Conservation (phyloP, 2,329 filamentous ascomycete species). For the Ophiostoma sp. region DNA sequence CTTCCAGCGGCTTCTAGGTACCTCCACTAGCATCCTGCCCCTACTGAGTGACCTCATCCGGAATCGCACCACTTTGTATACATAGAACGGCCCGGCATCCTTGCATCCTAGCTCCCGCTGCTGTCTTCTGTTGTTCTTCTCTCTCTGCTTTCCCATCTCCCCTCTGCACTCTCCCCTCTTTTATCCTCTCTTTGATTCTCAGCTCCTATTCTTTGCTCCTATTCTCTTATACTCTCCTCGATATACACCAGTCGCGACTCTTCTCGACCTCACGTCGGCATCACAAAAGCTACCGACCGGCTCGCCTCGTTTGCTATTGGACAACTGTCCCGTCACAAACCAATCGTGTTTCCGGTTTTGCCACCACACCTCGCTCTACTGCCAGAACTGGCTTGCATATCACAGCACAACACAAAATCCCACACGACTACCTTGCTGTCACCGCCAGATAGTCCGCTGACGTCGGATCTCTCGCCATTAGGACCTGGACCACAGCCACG, state of each 20-base stretch:
- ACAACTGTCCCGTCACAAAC: not conserved
- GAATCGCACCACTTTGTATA: slow-evolving; percentile 25
- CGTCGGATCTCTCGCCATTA: not conserved
- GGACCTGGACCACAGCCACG: not conserved
- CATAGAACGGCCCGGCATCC: slow-evolving; percentile 15
- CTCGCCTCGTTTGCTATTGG: slow-evolving; percentile 7
- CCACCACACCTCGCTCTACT: slow-evolving; percentile 19
- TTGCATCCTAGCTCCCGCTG: slow-evolving; percentile 23
- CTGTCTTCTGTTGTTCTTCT: not conserved
- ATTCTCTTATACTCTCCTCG: not conserved
- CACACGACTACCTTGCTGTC: slow-evolving; percentile 11
- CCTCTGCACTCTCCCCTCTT: not conserved
- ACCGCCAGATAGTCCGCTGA: slow-evolving; percentile 12
- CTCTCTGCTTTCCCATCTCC: not conserved
- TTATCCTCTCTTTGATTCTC: not conserved
- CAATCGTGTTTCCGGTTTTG: slow-evolving; percentile 12
- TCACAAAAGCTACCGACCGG: not conserved
- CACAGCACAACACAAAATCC: not conserved
- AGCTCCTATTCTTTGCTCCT: not conserved
- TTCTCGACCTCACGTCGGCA: not conserved
- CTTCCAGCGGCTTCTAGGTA: slow-evolving; percentile 26
- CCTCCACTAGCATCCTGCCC: slow-evolving; percentile 2
- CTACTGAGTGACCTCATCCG: not conserved
- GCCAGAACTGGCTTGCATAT: slow-evolving; percentile 16
- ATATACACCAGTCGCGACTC: not conserved